Base-by-base conservation (phyloP, 2,329 filamentous ascomycete species). In the Cytospora piceicola region DNA sequence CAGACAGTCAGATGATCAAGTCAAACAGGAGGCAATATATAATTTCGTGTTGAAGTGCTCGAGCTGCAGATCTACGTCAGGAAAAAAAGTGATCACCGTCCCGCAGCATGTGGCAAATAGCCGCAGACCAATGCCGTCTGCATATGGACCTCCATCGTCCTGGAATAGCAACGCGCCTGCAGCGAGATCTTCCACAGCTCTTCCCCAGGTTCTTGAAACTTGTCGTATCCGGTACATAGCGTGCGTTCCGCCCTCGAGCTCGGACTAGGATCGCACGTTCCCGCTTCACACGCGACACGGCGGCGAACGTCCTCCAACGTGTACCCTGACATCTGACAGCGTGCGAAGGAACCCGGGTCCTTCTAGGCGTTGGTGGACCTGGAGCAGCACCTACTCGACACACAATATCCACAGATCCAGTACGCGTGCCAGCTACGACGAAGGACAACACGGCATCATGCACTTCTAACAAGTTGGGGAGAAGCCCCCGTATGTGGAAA, bases 61-160 rank as follows among this genome's bases (percentile, higher is more conserved):
- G 24, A 49, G 36, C 54, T 63, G 61, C 53, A 57, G 61, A 57
- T 63, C 61, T 32, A 22, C 24, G 11, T 56, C 20, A 42, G 39
- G 17, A 36, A 14, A 42, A 49, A 5, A n/a, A 39, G 53, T 63
- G 53, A 63, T 63, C 53, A 27, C 39, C 61, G 27, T 24, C 39
- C 61, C 53, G 61, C 53, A 15, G 49, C 51, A 55, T 22, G 61
- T 63, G 61, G 61, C 53, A 39, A 63, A 53, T 42, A 63, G 61
- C 61, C 61, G 39, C 53, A 63, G 22, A 30, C 53, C 61, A 63
- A 57, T 63, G 53, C 61, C 53, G 53, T 63, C 53, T 56, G 53
- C 29, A 34, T 27, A 20, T 53, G n/a, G 39, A n/a, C 46, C 29
- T 20, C n/a, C 51, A 22, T 29, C 22, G 34, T 20, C 12, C 46